These are phyloP conservation scores for Paramecium pentaurelia DNA, from an alignment of 73 alveolate species.

Conservation along the genomic window DNA sequence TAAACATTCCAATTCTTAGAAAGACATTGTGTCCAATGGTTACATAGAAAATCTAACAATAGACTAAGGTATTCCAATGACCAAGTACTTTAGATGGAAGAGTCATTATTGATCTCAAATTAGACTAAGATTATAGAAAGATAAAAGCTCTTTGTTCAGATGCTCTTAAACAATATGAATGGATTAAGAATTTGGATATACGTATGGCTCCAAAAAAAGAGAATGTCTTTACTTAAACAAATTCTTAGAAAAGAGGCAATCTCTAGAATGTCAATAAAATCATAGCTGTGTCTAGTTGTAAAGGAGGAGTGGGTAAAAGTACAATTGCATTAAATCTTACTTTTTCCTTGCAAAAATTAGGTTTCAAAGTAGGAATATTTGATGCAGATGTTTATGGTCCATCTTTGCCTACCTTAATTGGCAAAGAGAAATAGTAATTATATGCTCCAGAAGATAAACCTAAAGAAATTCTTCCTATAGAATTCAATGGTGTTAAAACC, in stretches of 20 bases:
- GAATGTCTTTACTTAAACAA: constrained; percentile 32
- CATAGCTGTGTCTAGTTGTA: constrained; percentile 89
- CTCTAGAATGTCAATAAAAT: constrained; percentile 73
- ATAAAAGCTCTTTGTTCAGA: constrained; percentile 65
- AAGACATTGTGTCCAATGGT: neutral
- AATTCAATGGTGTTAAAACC: constrained; percentile 83
- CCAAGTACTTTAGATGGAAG: constrained; percentile 1
- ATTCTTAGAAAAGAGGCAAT: constrained; percentile 49
- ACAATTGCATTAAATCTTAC: constrained; percentile 93
- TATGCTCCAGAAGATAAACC: constrained; percentile 78
- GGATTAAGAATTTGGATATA: constrained; percentile 69
- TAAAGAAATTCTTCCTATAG: constrained; percentile 74
- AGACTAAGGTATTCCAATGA: neutral
- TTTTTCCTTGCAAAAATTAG: constrained; percentile 73
- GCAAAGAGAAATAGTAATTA: constrained; percentile 62
- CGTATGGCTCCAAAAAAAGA: constrained; percentile 74
- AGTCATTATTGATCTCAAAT: constrained; percentile 65
- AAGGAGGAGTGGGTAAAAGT: constrained; percentile 96
- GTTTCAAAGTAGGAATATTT: constrained; percentile 81
- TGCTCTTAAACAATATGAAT: constrained; percentile 67
- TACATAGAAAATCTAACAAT: neutral
- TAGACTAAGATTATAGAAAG: constrained; percentile 81
- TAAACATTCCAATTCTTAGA: neutral
- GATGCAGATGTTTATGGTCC: constrained; percentile 96
- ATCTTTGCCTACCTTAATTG: constrained; percentile 84